These are phyloP conservation scores for Colletotrichum echinochloae DNA, from an alignment of 2,329 filamentous ascomycete genomes.

Conservation along the genomic window DNA sequence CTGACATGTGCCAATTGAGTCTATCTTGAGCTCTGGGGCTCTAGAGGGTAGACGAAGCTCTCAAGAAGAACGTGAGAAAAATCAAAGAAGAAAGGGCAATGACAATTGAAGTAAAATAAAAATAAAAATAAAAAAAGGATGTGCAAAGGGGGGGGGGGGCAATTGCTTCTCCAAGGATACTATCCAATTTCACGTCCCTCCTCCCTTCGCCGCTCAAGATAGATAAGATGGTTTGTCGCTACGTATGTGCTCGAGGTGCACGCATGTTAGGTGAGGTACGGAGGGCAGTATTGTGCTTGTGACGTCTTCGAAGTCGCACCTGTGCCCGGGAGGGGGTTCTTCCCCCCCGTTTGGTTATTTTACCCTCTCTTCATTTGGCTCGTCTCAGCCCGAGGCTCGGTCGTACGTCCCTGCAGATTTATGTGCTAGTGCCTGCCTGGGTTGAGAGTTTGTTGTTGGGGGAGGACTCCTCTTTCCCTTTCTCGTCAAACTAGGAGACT, in stretches of 20 bases:
- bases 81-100: not conserved
- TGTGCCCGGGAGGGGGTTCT: slow-evolving; percentile 21
- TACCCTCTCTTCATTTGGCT: not conserved
- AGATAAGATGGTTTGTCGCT: not conserved
- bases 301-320: slow-evolving; percentile 31
- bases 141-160: not conserved
- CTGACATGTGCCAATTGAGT: slow-evolving; percentile 7
- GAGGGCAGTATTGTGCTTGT: slow-evolving; percentile 19
- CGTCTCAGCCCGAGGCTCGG: slow-evolving; percentile 5
- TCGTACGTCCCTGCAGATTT: not conserved
- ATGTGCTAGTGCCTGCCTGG: not conserved
- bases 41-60: not conserved
- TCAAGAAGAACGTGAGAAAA: not conserved
- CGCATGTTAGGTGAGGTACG: not conserved
- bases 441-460: slow-evolving; percentile 31
- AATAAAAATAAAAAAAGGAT: not conserved
- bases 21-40: not conserved
- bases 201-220: slow-evolving; percentile 30
- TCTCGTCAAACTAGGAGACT: not conserved
- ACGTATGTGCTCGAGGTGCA: slow-evolving; percentile 4
- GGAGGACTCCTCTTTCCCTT: too few species aligned
- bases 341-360: too few species aligned
- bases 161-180: not conserved
- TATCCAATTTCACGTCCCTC: slow-evolving; percentile 1
- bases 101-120: not conserved